These are phyloP conservation scores for Xylariaceae sp. DNA, from an alignment of 2,329 filamentous ascomycete genomes.

Conservation along the genomic window DNA sequence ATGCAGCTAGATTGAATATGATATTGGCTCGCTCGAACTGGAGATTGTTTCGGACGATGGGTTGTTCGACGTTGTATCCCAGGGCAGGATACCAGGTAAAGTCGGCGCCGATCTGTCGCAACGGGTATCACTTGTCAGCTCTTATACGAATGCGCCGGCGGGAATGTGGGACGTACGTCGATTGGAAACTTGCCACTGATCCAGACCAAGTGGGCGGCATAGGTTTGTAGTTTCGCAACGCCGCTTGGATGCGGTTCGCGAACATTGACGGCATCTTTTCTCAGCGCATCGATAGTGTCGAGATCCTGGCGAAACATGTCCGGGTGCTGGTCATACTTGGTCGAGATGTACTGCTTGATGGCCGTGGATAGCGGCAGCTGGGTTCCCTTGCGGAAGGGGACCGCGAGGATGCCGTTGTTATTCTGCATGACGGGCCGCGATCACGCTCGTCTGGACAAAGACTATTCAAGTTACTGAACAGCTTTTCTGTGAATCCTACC, in stretches of 20 bases:
- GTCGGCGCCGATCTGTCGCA: slow-evolving; percentile 73
- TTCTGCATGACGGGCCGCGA: slow-evolving; percentile 26
- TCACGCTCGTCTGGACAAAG: neutral
- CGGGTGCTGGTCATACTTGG: slow-evolving; percentile 97
- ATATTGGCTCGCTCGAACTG: slow-evolving; percentile 87
- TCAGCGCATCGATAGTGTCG: slow-evolving; percentile 75
- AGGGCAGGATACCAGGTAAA: slow-evolving; percentile 95
- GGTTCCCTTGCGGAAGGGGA: slow-evolving; percentile 84
- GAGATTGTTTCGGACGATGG: slow-evolving; percentile 60
- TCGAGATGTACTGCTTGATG: slow-evolving; percentile 92
- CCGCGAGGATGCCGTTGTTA: slow-evolving; percentile 63
- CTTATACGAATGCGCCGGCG: neutral
- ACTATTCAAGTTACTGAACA: neutral
- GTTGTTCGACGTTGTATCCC: slow-evolving; percentile 78
- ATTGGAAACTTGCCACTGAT: slow-evolving; percentile 93
- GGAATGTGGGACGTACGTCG: slow-evolving; percentile 54
- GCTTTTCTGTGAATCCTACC: neutral
- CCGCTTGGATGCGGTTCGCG: slow-evolving; percentile 84
- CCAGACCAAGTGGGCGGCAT: slow-evolving; percentile 90
- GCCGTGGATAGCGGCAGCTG: slow-evolving; percentile 72
- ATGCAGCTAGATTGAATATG: slow-evolving; percentile 84
- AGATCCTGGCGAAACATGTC: slow-evolving; percentile 91
- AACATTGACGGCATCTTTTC: slow-evolving; percentile 81
- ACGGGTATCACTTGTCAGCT: neutral
- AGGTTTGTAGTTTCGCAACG: slow-evolving; percentile 79